phyloP scores from a whole-genome alignment of 768 basidiomycete genomes.

The Royoungia palumana region DNA sequence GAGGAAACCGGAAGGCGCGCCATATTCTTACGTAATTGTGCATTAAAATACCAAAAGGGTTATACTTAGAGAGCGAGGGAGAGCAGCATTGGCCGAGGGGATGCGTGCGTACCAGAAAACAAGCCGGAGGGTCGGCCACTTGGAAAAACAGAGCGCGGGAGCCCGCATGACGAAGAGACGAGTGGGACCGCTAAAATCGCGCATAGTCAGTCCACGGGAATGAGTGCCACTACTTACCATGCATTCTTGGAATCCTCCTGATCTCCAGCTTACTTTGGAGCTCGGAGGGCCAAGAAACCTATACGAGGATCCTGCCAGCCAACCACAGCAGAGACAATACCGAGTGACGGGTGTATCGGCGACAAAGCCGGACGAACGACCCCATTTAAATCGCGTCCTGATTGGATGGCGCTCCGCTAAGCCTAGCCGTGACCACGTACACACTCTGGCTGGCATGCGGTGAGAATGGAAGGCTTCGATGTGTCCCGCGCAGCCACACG shows the following conservation, averaged over 20 bases:
- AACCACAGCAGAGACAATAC: too few relatives aligned
- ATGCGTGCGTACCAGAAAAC: neutral
- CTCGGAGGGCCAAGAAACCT: neutral
- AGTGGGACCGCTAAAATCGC: neutral
- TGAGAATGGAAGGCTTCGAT: slow-evolving; percentile 1
- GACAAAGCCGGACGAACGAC: neutral
- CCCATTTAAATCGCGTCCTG: slow-evolving; percentile 2
- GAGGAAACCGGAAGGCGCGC: slow-evolving; percentile 16
- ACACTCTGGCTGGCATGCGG: neutral
- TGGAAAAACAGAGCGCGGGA: neutral
- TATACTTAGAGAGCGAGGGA: neutral
- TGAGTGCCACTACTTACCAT: too few relatives aligned
- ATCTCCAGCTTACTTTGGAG: neutral
- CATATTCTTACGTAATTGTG: slow-evolving; percentile 6
- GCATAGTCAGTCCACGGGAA: neutral
- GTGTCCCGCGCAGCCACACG: slow-evolving; percentile 5
- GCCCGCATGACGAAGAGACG: neutral
- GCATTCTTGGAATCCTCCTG: neutral
- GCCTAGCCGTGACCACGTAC: neutral
- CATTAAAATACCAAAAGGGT: neutral
- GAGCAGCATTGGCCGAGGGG: neutral
- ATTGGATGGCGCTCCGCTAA: slow-evolving; percentile 12
- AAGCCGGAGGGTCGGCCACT: neutral
- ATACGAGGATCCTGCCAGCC: too few relatives aligned
- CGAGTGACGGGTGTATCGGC: slow-evolving; percentile 5